Evolutionary conservation across 1,284 basidiomycete genomes (phyloP), one percentile per base, ranked within the genome.

Genomic region (Ustilago vetiveriae): DNA sequence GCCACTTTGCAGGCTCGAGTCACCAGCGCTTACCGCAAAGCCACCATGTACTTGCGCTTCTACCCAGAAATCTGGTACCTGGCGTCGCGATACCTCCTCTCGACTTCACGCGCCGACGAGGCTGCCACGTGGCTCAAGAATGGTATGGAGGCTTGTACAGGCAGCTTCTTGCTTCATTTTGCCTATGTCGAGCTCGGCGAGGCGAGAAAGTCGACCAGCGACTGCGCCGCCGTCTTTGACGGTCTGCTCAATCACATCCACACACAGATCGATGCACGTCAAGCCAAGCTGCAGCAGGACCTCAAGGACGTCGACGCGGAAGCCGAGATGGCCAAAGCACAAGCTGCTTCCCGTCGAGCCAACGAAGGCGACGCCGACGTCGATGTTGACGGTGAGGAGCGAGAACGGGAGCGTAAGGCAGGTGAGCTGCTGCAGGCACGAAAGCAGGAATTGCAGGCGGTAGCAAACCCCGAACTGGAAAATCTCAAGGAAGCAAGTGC

Each of bases 41-140:
- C 92, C 1, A 85, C 92, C 66, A 89, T 92, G 73, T 86, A 90
- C 62, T 92, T 98, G 91, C 87, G 94, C 38, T 98, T 92, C 84
- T 98, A 90, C 82, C 89, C 92, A 6, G 96, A 98, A 82, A 89
- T 98, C 43, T 97, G 94, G 94, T 94, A 92, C 82, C 91, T 95
- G 87, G 91, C 92, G 2, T 92, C 91, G 72, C 87, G 85, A 17
- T 95, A 92, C 88, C 89, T 89, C 38, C 85, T 86, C 51, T 87
- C 86, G 39, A 84, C 88, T n/a, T 89, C 89, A 46, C 90, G 90
- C 80, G 83, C 85, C 6, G 93, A 96, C 10, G 93, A 98, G 72
- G 92, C 91, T 0, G 78, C 89, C 13, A 85, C 86, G n/a, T 88
- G 92, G 51, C 86, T 97, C 51, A 90, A 90, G 82, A 86, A 89